phyloP scores from a whole-genome alignment of 2,329 filamentous ascomycete genomes.

The Hypoxylon sp. region DNA sequence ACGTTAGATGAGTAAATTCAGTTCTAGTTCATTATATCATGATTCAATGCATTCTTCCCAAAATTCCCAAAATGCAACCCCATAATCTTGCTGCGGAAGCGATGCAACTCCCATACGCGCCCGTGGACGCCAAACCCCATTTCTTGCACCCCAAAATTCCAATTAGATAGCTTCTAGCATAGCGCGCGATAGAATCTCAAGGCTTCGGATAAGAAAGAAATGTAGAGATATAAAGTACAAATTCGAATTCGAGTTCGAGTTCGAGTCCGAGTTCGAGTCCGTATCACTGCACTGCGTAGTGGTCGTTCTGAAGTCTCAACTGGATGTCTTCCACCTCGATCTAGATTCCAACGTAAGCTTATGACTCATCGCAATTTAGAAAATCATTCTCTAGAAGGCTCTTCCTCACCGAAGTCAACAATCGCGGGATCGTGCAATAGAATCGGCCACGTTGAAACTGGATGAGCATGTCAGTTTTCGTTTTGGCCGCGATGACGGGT shows the following conservation, averaged over 20 bases:
- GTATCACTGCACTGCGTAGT: conserved; percentile 2
- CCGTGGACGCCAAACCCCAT: not conserved
- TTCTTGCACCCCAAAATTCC: too few relatives aligned
- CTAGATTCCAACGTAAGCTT: not conserved
- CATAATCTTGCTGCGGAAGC: not conserved
- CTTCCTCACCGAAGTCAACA: conserved; percentile 5
- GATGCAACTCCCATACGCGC: not conserved
- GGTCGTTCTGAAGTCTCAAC: conserved; percentile 1
- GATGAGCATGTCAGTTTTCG: not conserved
- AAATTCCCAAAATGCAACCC: not conserved
- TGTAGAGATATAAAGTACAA: not conserved
- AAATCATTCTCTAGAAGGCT: not conserved
- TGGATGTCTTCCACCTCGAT: conserved; percentile 6
- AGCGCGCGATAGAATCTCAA: not conserved
- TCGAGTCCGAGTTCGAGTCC: not conserved
- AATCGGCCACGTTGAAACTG: conserved; percentile 25
- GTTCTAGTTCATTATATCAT: not conserved
- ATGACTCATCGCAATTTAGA: not conserved
- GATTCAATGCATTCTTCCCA: not conserved
- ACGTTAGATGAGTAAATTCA: not conserved
- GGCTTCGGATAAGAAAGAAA: not conserved
- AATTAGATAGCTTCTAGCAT: not conserved
- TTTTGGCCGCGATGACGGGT: not conserved
- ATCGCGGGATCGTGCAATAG: conserved; percentile 12
- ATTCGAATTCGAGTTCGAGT: not conserved